These are phyloP conservation scores for Juglanconis oblonga DNA, from an alignment of 2,329 filamentous ascomycete genomes.

Conservation along the genomic window DNA sequence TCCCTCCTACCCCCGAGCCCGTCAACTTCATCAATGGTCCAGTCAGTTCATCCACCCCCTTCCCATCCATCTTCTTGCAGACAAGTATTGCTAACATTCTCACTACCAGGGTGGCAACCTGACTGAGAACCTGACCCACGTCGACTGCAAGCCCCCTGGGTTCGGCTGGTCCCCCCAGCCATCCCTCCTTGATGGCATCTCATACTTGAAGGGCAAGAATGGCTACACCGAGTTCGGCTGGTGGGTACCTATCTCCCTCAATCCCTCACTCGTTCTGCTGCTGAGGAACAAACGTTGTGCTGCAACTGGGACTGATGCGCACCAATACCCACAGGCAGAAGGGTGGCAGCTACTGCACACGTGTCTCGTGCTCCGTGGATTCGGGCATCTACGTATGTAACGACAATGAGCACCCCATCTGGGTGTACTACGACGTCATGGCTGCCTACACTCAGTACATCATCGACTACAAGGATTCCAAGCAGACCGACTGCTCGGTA, in stretches of 20 bases:
- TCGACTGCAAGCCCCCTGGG: slow-evolving; percentile 3
- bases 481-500: background rate
- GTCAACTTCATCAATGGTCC: background rate
- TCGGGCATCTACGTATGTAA: slow-evolving; percentile 5
- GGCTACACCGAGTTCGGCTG: background rate
- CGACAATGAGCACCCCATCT: background rate
- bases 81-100: background rate
- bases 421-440: background rate
- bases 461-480: background rate
- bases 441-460: slow-evolving; percentile 6
- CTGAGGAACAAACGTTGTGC: background rate
- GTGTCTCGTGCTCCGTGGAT: background rate
- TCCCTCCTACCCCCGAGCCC: background rate
- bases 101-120: background rate
- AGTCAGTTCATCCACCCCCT: background rate
- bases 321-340: background rate
- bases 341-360: background rate
- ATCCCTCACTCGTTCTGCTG: background rate
- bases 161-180: background rate
- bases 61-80: background rate
- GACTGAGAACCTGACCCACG: background rate
- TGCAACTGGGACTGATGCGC: no score
- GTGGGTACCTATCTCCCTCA: background rate
- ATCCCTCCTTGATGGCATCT: background rate
- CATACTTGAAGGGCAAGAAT: background rate